Evolutionary conservation across 371 early-diverging fungal genomes (phyloP).

Genomic region (Mortierella sp.): DNA sequence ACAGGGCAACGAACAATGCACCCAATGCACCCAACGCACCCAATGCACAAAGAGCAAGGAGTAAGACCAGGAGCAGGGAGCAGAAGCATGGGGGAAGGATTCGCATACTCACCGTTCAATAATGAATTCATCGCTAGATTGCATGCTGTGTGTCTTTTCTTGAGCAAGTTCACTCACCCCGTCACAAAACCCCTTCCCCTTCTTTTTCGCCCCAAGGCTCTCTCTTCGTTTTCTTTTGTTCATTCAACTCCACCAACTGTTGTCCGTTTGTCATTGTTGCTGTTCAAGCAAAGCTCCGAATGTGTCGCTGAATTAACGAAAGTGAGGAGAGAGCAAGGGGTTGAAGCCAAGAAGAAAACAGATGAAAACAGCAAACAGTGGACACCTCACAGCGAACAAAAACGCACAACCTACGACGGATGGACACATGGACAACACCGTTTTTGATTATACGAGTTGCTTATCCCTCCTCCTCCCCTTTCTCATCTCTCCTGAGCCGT

Average conservation of each 20-base stretch:
- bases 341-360: background rate
- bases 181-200: slow-evolving; percentile 5
- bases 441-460: background rate
- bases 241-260: background rate
- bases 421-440: background rate
- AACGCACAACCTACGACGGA: background rate
- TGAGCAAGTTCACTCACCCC: background rate
- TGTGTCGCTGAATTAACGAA: background rate
- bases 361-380: background rate
- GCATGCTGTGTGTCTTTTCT: background rate
- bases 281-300: background rate
- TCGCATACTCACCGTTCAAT: background rate
- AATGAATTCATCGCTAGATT: background rate
- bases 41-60: background rate
- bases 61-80: background rate
- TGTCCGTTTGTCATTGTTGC: background rate
- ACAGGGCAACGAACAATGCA: background rate
- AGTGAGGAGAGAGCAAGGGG: background rate
- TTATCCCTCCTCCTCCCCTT: background rate
- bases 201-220: background rate
- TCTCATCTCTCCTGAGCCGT: background rate
- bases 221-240: too few species aligned
- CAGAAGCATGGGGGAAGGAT: background rate
- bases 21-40: background rate
- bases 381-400: background rate